A percentile compares a stretch with the other conserved stretches of the same genome.
These are phyloP conservation scores for Leucocoprinus leucothites DNA, from an alignment of 768 basidiomycete species.

Conservation along the genomic window DNA sequence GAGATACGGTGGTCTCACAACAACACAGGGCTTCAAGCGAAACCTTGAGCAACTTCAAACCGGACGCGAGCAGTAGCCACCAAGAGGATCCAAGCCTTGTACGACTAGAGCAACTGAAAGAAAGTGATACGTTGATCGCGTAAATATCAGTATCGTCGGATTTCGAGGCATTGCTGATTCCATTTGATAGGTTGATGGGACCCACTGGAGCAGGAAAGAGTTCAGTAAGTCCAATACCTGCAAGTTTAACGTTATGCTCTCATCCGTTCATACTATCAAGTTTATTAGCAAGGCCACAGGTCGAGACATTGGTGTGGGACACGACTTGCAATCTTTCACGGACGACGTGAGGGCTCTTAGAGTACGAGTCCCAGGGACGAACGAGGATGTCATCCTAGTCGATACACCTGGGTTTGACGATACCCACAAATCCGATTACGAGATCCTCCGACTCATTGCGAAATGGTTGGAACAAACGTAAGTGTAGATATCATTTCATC, in stretches of 20 bases:
- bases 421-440: slow-evolving; percentile 28
- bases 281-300: slow-evolving; percentile 22
- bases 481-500: background rate
- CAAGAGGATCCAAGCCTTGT: background rate
- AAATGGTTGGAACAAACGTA: slow-evolving; percentile 24
- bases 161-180: background rate
- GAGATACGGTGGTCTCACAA: background rate
- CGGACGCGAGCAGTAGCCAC: background rate
- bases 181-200: slow-evolving; percentile 9
- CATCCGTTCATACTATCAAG: slow-evolving; percentile 10
- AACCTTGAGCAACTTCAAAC: background rate
- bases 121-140: slow-evolving; percentile 1
- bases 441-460: slow-evolving; percentile 35
- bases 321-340: slow-evolving; percentile 34
- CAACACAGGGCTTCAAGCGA: background rate
- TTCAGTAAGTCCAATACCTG: background rate
- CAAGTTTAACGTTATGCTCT: background rate
- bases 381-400: slow-evolving; percentile 29
- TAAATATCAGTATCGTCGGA: background rate
- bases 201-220: background rate
- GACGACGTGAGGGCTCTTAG: slow-evolving; percentile 28
- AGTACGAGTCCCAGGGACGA: slow-evolving; percentile 15
- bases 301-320: slow-evolving; percentile 13
- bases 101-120: background rate
- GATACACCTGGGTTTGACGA: slow-evolving; percentile 37